A percentile compares a stretch with the other conserved stretches of the same genome.
Conservation (phyloP, 805 yeast species). For the Candida montana region DNA sequence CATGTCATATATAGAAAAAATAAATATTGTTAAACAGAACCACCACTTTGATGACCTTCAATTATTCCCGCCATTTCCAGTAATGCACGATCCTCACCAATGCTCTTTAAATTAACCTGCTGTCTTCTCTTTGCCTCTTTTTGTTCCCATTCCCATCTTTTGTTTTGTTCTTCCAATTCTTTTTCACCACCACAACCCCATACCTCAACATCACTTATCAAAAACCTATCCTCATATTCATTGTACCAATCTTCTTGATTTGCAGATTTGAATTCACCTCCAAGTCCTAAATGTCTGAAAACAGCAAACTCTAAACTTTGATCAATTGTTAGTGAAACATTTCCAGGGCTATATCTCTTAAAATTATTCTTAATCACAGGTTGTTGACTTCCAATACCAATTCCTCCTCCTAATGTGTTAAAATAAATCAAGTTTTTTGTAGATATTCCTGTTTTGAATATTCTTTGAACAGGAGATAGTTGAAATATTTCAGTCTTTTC, state of each 20-base stretch:
- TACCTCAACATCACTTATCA: constrained; percentile 74
- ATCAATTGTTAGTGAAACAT: constrained; percentile 75
- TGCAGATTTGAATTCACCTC: constrained; percentile 44
- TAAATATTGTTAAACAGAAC: constrained; percentile 32
- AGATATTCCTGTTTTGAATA: constrained; percentile 36
- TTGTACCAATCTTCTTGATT: constrained; percentile 14
- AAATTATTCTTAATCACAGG: constrained; percentile 46
- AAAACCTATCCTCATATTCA: constrained; percentile 64
- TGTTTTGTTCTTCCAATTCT: constrained; percentile 70
- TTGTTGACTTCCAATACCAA: constrained; percentile 75
- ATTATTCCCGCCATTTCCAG: constrained; percentile 76
- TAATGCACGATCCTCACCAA: constrained; percentile 80
- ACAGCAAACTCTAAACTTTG: constrained; percentile 73
- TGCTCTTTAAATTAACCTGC: constrained; percentile 54
- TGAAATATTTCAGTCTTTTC: constrained; percentile 52
- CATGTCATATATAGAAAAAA: too few relatives aligned
- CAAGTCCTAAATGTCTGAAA: constrained; percentile 62
- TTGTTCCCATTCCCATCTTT: constrained; percentile 89
- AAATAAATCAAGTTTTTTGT: constrained; percentile 51
- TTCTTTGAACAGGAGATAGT: constrained; percentile 59
- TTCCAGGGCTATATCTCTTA: constrained; percentile 58
- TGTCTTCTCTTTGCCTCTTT: constrained; percentile 77
- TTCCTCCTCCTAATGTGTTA: constrained; percentile 68
- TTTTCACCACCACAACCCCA: constrained; percentile 87
- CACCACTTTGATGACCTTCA: constrained; percentile 46